Evolutionary conservation across 768 basidiomycete genomes (phyloP), one percentile per base, ranked within the genome.

Genomic region (Collybia mongolica): DNA sequence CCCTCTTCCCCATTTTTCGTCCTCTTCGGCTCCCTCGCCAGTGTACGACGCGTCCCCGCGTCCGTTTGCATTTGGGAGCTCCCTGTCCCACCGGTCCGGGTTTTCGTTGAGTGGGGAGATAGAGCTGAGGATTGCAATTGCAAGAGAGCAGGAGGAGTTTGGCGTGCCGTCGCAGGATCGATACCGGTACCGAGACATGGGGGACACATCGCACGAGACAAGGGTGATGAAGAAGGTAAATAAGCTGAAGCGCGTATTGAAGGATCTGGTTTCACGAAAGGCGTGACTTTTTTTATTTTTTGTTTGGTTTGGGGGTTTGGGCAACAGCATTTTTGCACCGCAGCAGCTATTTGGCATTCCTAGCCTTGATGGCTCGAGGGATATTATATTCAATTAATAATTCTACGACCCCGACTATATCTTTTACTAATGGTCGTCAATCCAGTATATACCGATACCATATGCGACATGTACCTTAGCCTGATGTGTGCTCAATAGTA

Each of bases 61-160:
- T 24, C 37, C 49, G 60, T 19, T 62, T 62, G 49, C 63, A 56
- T 65, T 67, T 62, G 53, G 55, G 63, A 64, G 60, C 57, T 40
- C 44, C 55, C 20, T 59, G 56, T 35, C 59, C 54, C 52, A 49
- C 28, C 24, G 57, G 1, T 49, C 62, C 3, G 81, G 81, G 12
- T 82, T 72, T 60, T 83, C 82, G 48, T 66, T 83, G 55, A 83
- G 80, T 46, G 82, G 82, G 9, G 79, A 83, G 64, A 79, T 76
- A 47, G 82, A 83, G 60, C 54, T 82, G 64, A 69, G 75, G 55
- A 82, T 82, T 79, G 74, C 76, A 1, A 62, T 82, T 29, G 80
- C 80, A 7, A 63, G 63, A 53, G 65, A 69, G 58, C 59, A 62
- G 46, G 60, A 46, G 40, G 64, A 65, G 40, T 32, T 32, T 14